phyloP scores from a whole-genome alignment of 345 rosid species.

The Arabidopsis thaliana region TAIR10.1 NC_003071.7:15944001-15944500 shows the following conservation, averaged over 20 bases:
- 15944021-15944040: conserved; percentile 36
- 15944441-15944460: neutral
- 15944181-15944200: conserved; percentile 33
- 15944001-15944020: conserved; percentile 7
- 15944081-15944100: conserved; percentile 14
- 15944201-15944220: conserved; percentile 24
- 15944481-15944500: too few species aligned
- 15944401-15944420: neutral
- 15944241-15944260: conserved; percentile 29
- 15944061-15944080: conserved; percentile 41
- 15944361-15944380: neutral
- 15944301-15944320: neutral
- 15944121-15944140: conserved; percentile 42
- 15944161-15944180: neutral
- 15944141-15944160: conserved; percentile 7
- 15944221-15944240: conserved; percentile 1
- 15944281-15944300: neutral
- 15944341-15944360: neutral
- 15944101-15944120: conserved; percentile 40
- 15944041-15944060: conserved; percentile 26
- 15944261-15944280: conserved; percentile 35
- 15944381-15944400: neutral
- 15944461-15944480: neutral
- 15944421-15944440: neutral
- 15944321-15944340: conserved; percentile 8